A percentile compares a stretch with the other conserved stretches of the same genome.
Conservation (phyloP, 2,329 filamentous ascomycete species). For the Fusarium xylarioides region DNA sequence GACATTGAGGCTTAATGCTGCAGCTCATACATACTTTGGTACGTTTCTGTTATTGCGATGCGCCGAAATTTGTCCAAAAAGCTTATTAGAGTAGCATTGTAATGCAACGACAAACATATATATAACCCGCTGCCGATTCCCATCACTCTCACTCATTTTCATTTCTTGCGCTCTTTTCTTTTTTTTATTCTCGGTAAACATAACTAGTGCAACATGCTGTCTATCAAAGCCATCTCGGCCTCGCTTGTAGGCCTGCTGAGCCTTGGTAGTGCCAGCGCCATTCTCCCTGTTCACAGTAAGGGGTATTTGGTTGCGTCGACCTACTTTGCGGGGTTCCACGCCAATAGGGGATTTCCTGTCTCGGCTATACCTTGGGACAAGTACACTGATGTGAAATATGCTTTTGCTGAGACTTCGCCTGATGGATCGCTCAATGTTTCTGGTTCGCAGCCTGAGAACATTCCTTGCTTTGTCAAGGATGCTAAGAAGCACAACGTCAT, state of each 20-base stretch:
- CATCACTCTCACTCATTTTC: not conserved
- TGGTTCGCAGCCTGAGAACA: constrained; percentile 8
- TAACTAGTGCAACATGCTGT: not conserved
- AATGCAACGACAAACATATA: constrained; percentile 10
- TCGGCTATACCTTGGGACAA: constrained; percentile 32
- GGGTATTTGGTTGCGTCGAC: constrained; percentile 29
- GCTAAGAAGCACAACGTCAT: constrained; percentile 34
- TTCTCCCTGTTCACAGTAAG: not conserved
- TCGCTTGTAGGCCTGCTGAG: constrained; percentile 19
- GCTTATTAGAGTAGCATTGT: not conserved
- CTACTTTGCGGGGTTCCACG: constrained; percentile 37
- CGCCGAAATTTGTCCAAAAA: not conserved
- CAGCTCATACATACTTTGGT: not conserved
- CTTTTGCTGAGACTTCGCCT: constrained; percentile 31
- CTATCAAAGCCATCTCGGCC: constrained; percentile 15
- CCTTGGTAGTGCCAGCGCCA: not conserved
- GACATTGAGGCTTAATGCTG: not conserved
- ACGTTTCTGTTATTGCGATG: not conserved
- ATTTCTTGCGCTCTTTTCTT: constrained; percentile 5
- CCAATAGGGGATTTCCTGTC: constrained; percentile 29
- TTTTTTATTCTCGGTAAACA: not conserved
- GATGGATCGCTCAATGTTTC: constrained; percentile 30
- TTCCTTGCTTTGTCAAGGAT: constrained; percentile 19
- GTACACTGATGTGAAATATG: constrained; percentile 36
- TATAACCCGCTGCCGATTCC: not conserved